A percentile compares a stretch with the other conserved stretches of the same genome.
Conservation (phyloP, 345 rosid genomes). For the Gossypium arboreum region DNA sequence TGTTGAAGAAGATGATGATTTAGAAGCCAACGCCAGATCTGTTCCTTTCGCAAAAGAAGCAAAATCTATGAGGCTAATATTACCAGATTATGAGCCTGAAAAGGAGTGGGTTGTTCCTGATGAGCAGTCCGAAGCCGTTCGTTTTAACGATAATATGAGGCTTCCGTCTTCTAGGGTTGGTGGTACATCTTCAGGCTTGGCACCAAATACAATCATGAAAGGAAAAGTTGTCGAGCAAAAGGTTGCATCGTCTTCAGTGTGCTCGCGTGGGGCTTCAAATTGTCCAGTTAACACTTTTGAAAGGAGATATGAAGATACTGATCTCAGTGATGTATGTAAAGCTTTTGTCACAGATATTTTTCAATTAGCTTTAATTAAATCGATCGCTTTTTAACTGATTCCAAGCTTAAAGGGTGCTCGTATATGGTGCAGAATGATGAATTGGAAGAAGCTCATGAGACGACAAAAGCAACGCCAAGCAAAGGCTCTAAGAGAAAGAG, state of each 20-base stretch:
- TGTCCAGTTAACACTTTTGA: slow-evolving; percentile 19
- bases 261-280: slow-evolving; percentile 48
- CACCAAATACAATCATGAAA: slow-evolving; percentile 9
- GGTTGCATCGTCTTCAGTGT: slow-evolving; percentile 29
- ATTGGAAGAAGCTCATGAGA: slow-evolving; percentile 23
- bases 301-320: slow-evolving; percentile 30
- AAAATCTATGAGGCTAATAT: not conserved
- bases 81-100: not conserved
- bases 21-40: slow-evolving; percentile 3
- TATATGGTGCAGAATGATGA: slow-evolving; percentile 32
- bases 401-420: not conserved
- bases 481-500: slow-evolving; percentile 31
- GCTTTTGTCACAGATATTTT: not conserved
- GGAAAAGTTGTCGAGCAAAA: slow-evolving; percentile 20
- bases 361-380: not conserved
- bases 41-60: slow-evolving; percentile 1
- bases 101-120: slow-evolving; percentile 41
- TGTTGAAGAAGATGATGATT: not conserved
- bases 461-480: slow-evolving; percentile 26
- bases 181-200: slow-evolving; percentile 7
- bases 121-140: slow-evolving; percentile 56
- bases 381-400: not conserved
- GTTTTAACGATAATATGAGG: slow-evolving; percentile 3
- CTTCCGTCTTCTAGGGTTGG: slow-evolving; percentile 2
- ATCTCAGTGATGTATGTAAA: slow-evolving; percentile 37